These are phyloP conservation scores for Hsuehochloa calcarea DNA, from an alignment of 176 grass and related monocot species.

Conservation along the genomic window DNA sequence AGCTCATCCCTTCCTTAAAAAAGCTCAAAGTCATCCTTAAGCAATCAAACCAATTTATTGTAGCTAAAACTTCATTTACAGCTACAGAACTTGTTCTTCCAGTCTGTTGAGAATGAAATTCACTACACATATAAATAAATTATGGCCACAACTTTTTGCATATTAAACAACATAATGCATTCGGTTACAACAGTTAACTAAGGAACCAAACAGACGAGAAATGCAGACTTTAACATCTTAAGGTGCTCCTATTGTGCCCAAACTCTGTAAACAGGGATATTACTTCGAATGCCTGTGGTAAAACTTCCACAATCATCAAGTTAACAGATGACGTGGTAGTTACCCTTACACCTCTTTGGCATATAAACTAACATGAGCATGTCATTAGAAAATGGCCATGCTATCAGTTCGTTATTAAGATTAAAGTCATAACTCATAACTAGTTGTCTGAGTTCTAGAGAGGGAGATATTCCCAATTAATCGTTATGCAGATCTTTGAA, in stretches of 20 bases:
- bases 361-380: conserved; percentile 8
- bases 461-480: neutral
- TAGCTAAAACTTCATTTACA: conserved; percentile 23
- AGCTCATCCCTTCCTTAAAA: neutral
- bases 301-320: neutral
- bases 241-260: neutral
- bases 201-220: neutral
- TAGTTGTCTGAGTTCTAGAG: neutral
- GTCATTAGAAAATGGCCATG: neutral
- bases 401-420: neutral
- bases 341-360: neutral
- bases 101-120: conserved; percentile 8
- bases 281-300: neutral
- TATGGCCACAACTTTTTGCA: neutral
- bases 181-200: conserved; percentile 3
- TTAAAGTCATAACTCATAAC: conserved; percentile 25
- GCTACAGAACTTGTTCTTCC: neutral
- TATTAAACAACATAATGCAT: neutral
- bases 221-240: neutral
- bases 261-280: conserved; percentile 13
- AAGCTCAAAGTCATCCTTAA: neutral
- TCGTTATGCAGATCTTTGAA: neutral
- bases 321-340: neutral
- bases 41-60: neutral
- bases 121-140: neutral